Evolutionary conservation across 73 alveolate species (phyloP), one percentile per base, ranked within the genome.

Genomic region (Vitrella brassicaformis): DNA sequence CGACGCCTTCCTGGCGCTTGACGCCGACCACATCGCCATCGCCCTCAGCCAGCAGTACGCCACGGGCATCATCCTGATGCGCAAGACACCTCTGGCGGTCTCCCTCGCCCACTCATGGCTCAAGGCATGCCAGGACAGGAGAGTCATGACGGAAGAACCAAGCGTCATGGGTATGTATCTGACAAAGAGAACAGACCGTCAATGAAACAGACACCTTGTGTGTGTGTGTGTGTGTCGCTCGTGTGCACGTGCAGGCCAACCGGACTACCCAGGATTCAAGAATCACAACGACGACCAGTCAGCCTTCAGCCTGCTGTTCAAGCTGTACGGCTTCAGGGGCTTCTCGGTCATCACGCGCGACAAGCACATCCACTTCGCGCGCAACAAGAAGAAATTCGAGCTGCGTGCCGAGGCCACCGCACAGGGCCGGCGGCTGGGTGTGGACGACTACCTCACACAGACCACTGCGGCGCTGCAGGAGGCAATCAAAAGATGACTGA

Each of bases 221-320:
- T n/a, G n/a, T n/a, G n/a, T n/a, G n/a, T n/a, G n/a, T n/a, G n/a
- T n/a, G n/a, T n/a, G n/a, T n/a, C n/a, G n/a, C n/a, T n/a, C n/a
- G n/a, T n/a, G n/a, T n/a, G n/a, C n/a, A n/a, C n/a, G n/a, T n/a
- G n/a, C n/a, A n/a, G n/a, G n/a, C n/a, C n/a, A n/a, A n/a, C n/a
- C n/a, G n/a, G n/a, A n/a, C n/a, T n/a, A n/a, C n/a, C n/a, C n/a
- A 32, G 68, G 75, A 4, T 67, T 25, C 31, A 18, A 30, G 65
- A 75, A 75, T 71, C 66, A 67, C 75, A 75, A 75, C 67, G 82
- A 75, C 32, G 82, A 75, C 73, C 82, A 75, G 75, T 66, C 75
- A 0, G 75, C 75, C 28, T 75, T 75, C 75, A 31, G 71, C 28
- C 27, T 75, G 82, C 70, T 75, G 30, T 75, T 75, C 82, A 75